Percentiles rank a stretch among this genome's conserved stretches.
These are phyloP conservation scores for Candida manassasensis DNA, from an alignment of 805 yeast genomes.

Conservation along the genomic window DNA sequence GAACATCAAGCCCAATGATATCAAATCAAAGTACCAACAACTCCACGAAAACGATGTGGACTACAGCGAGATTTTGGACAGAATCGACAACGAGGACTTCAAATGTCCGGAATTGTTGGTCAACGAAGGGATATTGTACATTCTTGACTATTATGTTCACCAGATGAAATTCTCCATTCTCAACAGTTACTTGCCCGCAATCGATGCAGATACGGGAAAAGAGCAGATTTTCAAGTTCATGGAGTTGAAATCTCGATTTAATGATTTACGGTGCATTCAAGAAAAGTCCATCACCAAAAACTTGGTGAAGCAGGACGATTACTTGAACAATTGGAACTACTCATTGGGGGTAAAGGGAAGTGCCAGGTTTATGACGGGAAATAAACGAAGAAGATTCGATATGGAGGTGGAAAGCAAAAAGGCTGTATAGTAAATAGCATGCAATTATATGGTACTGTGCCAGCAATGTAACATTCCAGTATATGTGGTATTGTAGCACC, in stretches of 20 bases:
- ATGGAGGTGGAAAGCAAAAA: conserved; percentile 24
- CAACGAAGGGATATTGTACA: conserved; percentile 50
- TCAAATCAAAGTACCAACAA: conserved; percentile 18
- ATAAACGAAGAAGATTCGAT: conserved; percentile 43
- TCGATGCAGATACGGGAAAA: conserved; percentile 36
- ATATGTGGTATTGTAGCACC: no score
- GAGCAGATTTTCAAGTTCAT: conserved; percentile 43
- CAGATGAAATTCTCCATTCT: conserved; percentile 49
- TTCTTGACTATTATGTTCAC: conserved; percentile 59
- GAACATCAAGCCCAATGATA: conserved; percentile 38
- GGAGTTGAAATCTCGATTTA: conserved; percentile 41
- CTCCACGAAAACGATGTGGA: conserved; percentile 11
- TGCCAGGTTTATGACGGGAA: conserved; percentile 49
- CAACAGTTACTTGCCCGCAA: conserved; percentile 37
- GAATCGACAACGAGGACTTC: conserved; percentile 34
- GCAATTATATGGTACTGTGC: no score
- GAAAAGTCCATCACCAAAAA: conserved; percentile 23
- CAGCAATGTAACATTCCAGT: no score
- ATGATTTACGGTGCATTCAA: conserved; percentile 32
- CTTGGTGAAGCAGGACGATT: conserved; percentile 38
- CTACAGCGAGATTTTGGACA: conserved; percentile 20
- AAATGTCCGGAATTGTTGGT: conserved; percentile 40
- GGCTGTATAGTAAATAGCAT: neutral
- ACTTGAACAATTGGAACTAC: conserved; percentile 43
- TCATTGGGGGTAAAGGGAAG: conserved; percentile 35